Base-by-base conservation (phyloP, 2,329 filamentous ascomycete species). In the Ceratocystis alfenasii region DNA sequence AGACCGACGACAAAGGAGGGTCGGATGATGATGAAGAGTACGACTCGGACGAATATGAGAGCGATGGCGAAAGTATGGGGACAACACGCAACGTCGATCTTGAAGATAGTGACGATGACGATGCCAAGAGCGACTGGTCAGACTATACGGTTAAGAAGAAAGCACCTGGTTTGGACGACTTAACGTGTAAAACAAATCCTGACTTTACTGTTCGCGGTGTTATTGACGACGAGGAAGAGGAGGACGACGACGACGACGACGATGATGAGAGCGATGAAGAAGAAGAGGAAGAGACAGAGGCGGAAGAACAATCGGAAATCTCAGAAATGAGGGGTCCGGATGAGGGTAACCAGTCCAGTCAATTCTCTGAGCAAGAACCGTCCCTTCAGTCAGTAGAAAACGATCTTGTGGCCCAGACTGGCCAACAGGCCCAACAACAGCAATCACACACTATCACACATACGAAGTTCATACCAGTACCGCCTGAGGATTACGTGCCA, bases 401-500 rank as follows among this genome's bases (percentile, higher is more conserved):
- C n/a, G 62, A 63, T 10, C 10, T 36, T 5, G 20, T 33, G 25
- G 64, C 57, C 8, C 57, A 62, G 15, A 22, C 33, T 36, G 55
- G 55, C 41, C 48, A 17, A 6, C 36, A 25, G 33, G 12, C 6
- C 5, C 48, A 63, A 41, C 25, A 64, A 6, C 41, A 22, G 20
- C 57, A 65, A 30, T 83, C 72, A 64, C 17, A 72, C 70, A 80
- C 79, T 60, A 82, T 75, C 70, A 85, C 82, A 57, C 83, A 82
- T 72, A 86, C 82, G 1, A 78, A 78, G n/a, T 96, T 89, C 72
- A 81, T 94, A 20, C 89, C 90, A 0, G 81, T 93, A 45, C 88
- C 88, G 0, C 91, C 91, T 0, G 90, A 95, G 72, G 90, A 95
- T 74, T 95, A 91, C 74, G 85, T 92, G 70, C 84, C 89, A 57